Conservation (phyloP, 192 early-diverging fungal genomes). For the Entophlyctis helioformis region DNA sequence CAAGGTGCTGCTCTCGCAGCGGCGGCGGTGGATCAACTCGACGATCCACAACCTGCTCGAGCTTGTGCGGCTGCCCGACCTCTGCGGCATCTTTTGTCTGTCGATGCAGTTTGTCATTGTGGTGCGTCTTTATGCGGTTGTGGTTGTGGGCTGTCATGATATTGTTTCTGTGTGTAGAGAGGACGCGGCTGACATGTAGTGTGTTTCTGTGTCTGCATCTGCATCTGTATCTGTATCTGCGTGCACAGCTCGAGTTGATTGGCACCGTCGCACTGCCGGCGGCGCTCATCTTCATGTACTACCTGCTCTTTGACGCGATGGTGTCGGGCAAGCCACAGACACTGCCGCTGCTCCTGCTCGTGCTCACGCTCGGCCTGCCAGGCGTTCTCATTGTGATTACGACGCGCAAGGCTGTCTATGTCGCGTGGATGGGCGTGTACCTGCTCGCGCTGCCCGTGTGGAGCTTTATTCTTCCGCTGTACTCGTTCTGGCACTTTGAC, state of each 20-base stretch:
- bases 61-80: slow-evolving; percentile 72
- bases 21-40: slow-evolving; percentile 94
- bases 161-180: too few species aligned
- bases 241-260: slow-evolving; percentile 66
- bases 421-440: slow-evolving; percentile 79
- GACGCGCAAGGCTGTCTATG: slow-evolving; percentile 73
- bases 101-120: slow-evolving; percentile 80
- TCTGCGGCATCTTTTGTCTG: slow-evolving; percentile 95
- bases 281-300: slow-evolving; percentile 60
- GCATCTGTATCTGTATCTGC: too few species aligned
- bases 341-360: slow-evolving; percentile 63
- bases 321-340: slow-evolving; percentile 34
- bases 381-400: slow-evolving; percentile 85
- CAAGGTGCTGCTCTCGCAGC: slow-evolving; percentile 74
- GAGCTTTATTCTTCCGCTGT: slow-evolving; percentile 78
- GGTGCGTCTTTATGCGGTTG: too few species aligned
- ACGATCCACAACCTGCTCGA: slow-evolving; percentile 94
- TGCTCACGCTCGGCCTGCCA: slow-evolving; percentile 70
- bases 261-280: slow-evolving; percentile 87
- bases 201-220: too few species aligned
- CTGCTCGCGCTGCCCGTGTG: slow-evolving; percentile 72
- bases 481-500: too few species aligned
- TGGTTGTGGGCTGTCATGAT: too few species aligned
- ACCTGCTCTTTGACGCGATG: slow-evolving; percentile 16
- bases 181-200: too few species aligned